Base-by-base conservation (phyloP, 225 moss, liverwort and hornwort species). In the Lunularia cruciata region DNA sequence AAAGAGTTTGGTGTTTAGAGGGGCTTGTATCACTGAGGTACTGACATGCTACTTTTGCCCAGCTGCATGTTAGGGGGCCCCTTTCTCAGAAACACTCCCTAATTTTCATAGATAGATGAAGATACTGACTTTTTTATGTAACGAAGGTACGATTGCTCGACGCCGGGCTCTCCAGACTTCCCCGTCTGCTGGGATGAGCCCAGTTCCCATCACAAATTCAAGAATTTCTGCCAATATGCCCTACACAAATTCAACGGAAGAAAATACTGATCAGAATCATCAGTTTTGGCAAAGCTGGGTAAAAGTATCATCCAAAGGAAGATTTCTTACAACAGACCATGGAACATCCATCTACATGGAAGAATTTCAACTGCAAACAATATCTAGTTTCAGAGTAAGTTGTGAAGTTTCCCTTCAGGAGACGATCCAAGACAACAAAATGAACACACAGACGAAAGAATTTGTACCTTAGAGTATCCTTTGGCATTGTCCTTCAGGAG, bases 181-280 rank as follows among this genome's bases (percentile, higher is more conserved):
- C 26, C 92, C 90, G 69, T 93, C 92, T 63, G 92, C 90, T 68
- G 92, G 92, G n/a, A 93, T 93, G 38, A 93, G 88, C 34, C 92
- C 92, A 28, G 81, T 90, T 58, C 92, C 92, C 92, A 93, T 93
- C 11, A 93, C 92, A 72, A 93, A 93, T 40, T 90, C 92, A n/a
- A 93, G 79, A 66, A 93, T 93, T 72, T 93, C 92, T 57, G 86
- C 83, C 60, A 93, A 54, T 52, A 93, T 88, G 27, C 92, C 92
- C 92, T 92, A 83, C 49, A 69, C 47, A 61, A 66, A 52, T 46
- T 18, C 25, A 35, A 51, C 2, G 3, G 9, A 30, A 36, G 28
- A 23, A 20, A 60, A 63, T 40, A 20, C 18, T 5, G n/a, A n/a
- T n/a, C n/a, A n/a, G n/a, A n/a, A n/a, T n/a, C n/a, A n/a, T n/a